phyloP scores from a whole-genome alignment of 768 basidiomycete species.

The Tricholoma terreum region DNA sequence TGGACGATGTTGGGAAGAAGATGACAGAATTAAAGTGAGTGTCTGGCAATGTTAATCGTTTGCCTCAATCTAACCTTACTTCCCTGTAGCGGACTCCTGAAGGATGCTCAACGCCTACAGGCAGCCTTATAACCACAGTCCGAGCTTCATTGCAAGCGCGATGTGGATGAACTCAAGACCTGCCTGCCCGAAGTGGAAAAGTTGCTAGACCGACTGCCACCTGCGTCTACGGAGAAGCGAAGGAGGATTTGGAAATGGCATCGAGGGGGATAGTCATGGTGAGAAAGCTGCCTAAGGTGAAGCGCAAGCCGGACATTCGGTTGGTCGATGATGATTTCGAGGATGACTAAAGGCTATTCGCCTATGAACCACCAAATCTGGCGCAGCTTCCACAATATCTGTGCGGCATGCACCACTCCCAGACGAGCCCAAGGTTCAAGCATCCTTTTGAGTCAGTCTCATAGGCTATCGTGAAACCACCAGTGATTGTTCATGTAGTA shows the following conservation, averaged over 20 bases:
- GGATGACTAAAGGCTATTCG: constrained; percentile 4
- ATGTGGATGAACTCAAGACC: not conserved
- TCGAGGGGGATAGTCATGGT: constrained; percentile 30
- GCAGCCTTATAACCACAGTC: not conserved
- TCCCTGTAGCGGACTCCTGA: not conserved
- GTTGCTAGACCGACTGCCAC: constrained; percentile 25
- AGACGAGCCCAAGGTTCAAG: no score
- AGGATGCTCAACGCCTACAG: constrained; percentile 20
- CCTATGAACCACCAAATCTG: no score
- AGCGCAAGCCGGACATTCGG: constrained; percentile 17
- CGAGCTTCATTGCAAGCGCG: not conserved
- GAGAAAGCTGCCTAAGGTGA: constrained; percentile 8
- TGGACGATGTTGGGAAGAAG: constrained; percentile 31
- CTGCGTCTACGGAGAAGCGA: constrained; percentile 14
- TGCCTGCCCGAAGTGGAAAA: constrained; percentile 23
- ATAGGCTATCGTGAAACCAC: no score
- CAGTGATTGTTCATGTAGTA: no score
- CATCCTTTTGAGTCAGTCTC: no score
- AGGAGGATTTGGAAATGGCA: constrained; percentile 25
- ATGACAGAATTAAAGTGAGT: constrained; percentile 33
- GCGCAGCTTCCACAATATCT: no score
- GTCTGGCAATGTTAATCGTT: not conserved
- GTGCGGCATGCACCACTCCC: no score
- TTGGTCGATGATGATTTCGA: constrained; percentile 12
- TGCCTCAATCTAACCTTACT: not conserved